Evolutionary conservation across 495 filamentous ascomycete genomes (phyloP), one percentile per base, ranked within the genome.

Genomic region (Staphylotrichum longicolle): DNA sequence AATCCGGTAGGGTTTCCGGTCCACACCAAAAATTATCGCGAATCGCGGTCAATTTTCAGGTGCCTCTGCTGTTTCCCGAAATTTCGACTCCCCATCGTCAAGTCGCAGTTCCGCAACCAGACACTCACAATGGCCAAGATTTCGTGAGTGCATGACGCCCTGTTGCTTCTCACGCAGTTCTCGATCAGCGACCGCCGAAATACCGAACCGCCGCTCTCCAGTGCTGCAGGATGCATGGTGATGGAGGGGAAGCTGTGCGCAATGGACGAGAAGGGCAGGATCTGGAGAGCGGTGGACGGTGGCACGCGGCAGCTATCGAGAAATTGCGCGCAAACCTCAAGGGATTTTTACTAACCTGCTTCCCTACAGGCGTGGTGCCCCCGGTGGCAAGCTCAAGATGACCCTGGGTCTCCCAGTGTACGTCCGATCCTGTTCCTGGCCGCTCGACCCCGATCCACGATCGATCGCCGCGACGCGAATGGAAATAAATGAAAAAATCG

Each of bases 361-460:
- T 27, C 56, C 20, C 30, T 47, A 63, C 60, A 85, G 93, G 74
- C 90, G 90, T 84, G 89, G 89, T 89, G 88, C 90, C 84, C 86
- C 93, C 69, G 95, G 94, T 85, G 96, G 96, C 89, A 98, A 98
- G 89, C 88, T 98, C 67, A 98, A 96, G 88, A 98, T 98, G 94
- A 96, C 94, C 77, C 91, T 98, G 80, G 94, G 90, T 96, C 91
- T 98, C 72, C 94, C 94, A 78, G 89, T 92, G 93, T 97, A 93
- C 80, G 93, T 91, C 59, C 64, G 59, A 70, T 57, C 50, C 65
- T 55, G 30, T 56, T 32, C 48, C 57, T n/a, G 20, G 20, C 20
- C 20, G 39, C 30, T 32, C 11, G 7, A 37, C 50, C 42, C 44
- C 65, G 51, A 68, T 45, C 45, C 12, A 33, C 70, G 48, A 63